phyloP scores from a whole-genome alignment of 2,329 filamentous ascomycete genomes.

The Arthrobotrys musiformis region DNA sequence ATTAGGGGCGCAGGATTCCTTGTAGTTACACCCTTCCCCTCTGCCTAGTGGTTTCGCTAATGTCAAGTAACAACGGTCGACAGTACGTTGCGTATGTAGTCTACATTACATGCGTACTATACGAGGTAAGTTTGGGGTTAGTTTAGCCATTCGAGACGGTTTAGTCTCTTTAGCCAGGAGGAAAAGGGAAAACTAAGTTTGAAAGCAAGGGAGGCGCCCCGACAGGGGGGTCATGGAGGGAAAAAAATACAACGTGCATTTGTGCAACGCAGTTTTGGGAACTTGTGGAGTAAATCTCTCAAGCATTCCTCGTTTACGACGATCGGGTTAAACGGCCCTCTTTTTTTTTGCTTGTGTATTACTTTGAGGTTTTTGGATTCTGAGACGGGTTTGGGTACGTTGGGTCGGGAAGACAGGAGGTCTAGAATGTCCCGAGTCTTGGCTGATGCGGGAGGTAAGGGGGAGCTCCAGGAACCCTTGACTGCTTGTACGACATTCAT shows the following conservation, averaged over 20 bases:
- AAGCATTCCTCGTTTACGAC: constrained; percentile 25
- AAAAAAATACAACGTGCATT: constrained; percentile 48
- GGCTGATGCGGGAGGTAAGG: background rate
- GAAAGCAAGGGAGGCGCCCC: background rate
- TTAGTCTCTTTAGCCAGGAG: background rate
- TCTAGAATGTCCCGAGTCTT: constrained; percentile 28
- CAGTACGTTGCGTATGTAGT: too few species aligned
- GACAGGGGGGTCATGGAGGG: background rate
- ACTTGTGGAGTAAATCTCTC: background rate
- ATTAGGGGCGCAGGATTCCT: constrained; percentile 38
- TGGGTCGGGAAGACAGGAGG: background rate
- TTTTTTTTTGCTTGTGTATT: background rate
- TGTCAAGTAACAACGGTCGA: constrained; percentile 14
- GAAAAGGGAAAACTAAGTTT: background rate
- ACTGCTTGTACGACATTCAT: constrained; percentile 2
- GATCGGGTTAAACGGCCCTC: background rate
- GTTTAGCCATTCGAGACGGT: constrained; percentile 16
- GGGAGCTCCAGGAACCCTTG: background rate
- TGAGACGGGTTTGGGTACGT: too few species aligned
- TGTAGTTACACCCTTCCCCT: background rate
- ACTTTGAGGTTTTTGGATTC: constrained; percentile 13
- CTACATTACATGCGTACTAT: background rate
- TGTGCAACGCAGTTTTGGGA: constrained; percentile 28
- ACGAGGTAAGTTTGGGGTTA: background rate
- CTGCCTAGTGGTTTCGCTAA: constrained; percentile 27